Evolutionary conservation across 2,329 filamentous ascomycete genomes (phyloP).

Genomic region (Fusarium sp.): DNA sequence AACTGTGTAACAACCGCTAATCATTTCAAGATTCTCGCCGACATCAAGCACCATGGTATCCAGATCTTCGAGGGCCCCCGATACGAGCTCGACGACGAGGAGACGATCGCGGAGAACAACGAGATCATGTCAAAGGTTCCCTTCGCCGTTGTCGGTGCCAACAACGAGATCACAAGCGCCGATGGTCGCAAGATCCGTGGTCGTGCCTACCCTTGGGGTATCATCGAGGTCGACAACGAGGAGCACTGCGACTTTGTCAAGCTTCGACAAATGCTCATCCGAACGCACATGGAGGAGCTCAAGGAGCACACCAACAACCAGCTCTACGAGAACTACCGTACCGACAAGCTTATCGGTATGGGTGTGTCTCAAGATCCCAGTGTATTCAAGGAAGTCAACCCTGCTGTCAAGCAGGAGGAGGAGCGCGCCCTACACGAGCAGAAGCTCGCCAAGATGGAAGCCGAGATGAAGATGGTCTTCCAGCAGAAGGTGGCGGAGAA

Average conservation of each 20-base stretch:
- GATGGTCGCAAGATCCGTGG: conserved; percentile 97
- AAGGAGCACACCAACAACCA: conserved; percentile 99
- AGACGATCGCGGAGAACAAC: conserved; percentile 99
- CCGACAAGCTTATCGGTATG: conserved; percentile 98
- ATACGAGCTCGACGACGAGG: conserved; percentile 98
- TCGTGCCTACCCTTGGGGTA: conserved; percentile 96
- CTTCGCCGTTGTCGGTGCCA: conserved; percentile 97
- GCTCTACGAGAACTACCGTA: conserved; percentile 99
- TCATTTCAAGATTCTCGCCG: conserved; percentile 80
- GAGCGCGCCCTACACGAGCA: conserved; percentile 98
- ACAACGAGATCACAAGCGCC: conserved; percentile 87
- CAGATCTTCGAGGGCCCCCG: conserved; percentile 99
- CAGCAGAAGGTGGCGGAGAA: conserved; percentile 99
- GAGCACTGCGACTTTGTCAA: conserved; percentile 99
- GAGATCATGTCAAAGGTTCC: conserved; percentile 99
- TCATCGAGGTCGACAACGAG: conserved; percentile 99
- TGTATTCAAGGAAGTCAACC: conserved; percentile 99
- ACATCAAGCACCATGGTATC: conserved; percentile 96
- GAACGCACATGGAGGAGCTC: conserved; percentile 99
- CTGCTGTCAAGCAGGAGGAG: conserved; percentile 99
- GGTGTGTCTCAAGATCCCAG: conserved; percentile 98
- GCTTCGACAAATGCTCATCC: conserved; percentile 99
- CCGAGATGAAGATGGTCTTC: conserved; percentile 99
- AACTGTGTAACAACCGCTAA: conserved; percentile 19
- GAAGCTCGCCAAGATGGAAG: conserved; percentile 99